Evolutionary conservation across 495 filamentous ascomycete species (phyloP), one percentile per base, ranked within the genome.

Genomic region (Aspergillus cristatus): DNA sequence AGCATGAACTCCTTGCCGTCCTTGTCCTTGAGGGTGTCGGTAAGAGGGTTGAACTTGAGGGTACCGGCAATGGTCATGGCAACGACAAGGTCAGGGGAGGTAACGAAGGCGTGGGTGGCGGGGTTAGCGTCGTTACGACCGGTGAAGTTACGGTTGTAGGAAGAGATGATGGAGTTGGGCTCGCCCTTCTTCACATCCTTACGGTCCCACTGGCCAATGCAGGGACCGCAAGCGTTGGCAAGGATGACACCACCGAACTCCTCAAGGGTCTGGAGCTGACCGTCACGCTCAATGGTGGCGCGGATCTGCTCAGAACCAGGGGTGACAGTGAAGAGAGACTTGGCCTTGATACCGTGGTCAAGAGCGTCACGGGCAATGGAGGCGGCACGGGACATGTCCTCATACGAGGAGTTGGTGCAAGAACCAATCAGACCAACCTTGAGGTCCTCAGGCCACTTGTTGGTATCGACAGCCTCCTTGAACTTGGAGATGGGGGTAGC

Each of bases 81-180:
- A 29, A 93, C 86, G 40, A 95, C 88, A 34, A 99, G 72, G 65
- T 99, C 91, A 45, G 91, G 91, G n/a, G 93, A 97, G 51, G 91
- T 81, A 50, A 99, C 93, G 67, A 99, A 99, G 43, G 90, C 83
- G 71, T 97, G 91, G 42, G 91, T 99, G 34, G 91, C 88, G 29
- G 91, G 93, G 75, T 99, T 99, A 51, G 90, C 91, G 53, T 98
- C 91, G 68, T 98, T 98, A 66, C 91, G 88, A 48, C 91, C 91
- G 51, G 90, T 97, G 74, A 99, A 99, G 78, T 99, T 99, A 67
- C 91, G 87, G 78, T 94, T 94, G 78, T 94, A 91, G 29, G 87
- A 94, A 24, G 85, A 93, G 58, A 94, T 75, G 64, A 95, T 95
- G 13, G 87, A 90, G 78, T 98, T 98, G 48, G 87, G 67, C 57